Conservation (phyloP, 306 rosid genomes). For the Crotalaria pallida region DNA sequence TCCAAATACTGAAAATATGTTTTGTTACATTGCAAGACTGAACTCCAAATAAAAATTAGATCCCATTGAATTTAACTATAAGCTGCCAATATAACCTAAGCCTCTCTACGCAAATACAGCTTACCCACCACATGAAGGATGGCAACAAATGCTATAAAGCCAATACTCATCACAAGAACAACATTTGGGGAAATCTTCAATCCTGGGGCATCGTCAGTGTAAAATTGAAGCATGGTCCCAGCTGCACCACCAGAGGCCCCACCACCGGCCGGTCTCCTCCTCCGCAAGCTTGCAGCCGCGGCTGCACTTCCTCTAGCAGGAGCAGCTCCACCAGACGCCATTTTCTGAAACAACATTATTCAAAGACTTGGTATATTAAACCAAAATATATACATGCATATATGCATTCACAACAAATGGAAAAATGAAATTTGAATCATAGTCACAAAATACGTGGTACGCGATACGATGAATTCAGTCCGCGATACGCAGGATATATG, state of each 20-base stretch:
- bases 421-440: no score
- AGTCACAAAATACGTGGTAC: no score
- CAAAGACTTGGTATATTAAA: conserved; percentile 12
- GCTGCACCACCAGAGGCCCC: conserved; percentile 80
- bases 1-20: no score
- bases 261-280: conserved; percentile 62
- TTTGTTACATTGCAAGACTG: no score
- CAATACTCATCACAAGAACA: conserved; percentile 93
- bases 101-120: conserved; percentile 71
- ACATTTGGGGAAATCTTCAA: conserved; percentile 88
- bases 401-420: background rate
- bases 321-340: conserved; percentile 75
- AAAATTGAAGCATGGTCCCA: conserved; percentile 87
- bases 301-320: conserved; percentile 95
- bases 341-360: conserved; percentile 40
- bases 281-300: conserved; percentile 84
- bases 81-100: conserved; percentile 23
- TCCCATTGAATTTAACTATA: no score
- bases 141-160: conserved; percentile 87
- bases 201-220: conserved; percentile 92
- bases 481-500: no score
- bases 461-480: no score
- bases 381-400: background rate
- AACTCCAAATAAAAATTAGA: no score
- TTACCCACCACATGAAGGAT: conserved; percentile 92